Evolutionary conservation across 2,329 filamentous ascomycete genomes (phyloP).

Genomic region (Zymoseptoria pseudotritici): DNA sequence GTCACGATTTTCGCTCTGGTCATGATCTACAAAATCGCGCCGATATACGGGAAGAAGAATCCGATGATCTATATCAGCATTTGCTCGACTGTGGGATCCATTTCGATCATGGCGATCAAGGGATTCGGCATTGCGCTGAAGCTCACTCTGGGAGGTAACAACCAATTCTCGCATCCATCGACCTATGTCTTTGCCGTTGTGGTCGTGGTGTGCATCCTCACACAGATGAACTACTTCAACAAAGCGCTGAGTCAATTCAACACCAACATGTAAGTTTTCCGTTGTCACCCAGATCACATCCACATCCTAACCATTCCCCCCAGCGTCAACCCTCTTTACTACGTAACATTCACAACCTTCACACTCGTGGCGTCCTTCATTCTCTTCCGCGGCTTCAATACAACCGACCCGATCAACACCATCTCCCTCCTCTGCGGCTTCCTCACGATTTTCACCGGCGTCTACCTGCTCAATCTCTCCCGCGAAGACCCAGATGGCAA

Average conservation of each 20-base stretch:
- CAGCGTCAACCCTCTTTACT: conserved; percentile 93
- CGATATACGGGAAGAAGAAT: conserved; percentile 86
- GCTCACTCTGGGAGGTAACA: conserved; percentile 84
- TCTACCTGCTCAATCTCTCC: conserved; percentile 94
- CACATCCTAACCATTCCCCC: background rate
- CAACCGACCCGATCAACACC: conserved; percentile 82
- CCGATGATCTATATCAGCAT: conserved; percentile 95
- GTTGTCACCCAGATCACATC: too few relatives aligned
- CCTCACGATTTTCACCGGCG: conserved; percentile 87
- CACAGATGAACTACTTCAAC: conserved; percentile 99
- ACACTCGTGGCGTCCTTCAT: conserved; percentile 94
- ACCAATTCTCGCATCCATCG: conserved; percentile 89
- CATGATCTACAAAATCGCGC: conserved; percentile 95
- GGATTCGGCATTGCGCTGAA: conserved; percentile 97
- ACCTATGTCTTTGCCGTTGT: conserved; percentile 98
- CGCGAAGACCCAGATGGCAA: conserved; percentile 80
- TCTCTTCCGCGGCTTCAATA: conserved; percentile 93
- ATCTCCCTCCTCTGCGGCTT: conserved; percentile 89
- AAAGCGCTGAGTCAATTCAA: conserved; percentile 95
- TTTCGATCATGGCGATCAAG: conserved; percentile 99
- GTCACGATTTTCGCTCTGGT: conserved; percentile 78
- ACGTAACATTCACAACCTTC: conserved; percentile 93
- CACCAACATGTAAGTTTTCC: conserved; percentile 74
- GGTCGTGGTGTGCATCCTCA: conserved; percentile 85
- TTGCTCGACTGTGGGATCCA: conserved; percentile 91